Percentiles rank a stretch among this genome's conserved stretches.
phyloP scores from a whole-genome alignment of 495 filamentous ascomycete genomes.

The Sordaria brevicollis region DNA sequence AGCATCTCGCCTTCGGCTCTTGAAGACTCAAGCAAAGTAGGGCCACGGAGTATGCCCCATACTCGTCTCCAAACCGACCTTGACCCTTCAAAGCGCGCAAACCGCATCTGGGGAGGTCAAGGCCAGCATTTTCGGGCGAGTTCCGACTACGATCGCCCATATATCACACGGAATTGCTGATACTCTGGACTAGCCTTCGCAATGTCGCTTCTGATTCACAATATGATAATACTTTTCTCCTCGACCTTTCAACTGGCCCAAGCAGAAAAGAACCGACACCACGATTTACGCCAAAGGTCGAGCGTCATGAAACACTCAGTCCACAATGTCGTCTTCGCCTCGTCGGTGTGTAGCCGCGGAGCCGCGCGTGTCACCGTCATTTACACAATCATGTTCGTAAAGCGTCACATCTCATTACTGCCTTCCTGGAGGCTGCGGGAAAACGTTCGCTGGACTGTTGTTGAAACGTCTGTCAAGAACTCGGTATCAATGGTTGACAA shows the following conservation, averaged over 20 bases:
- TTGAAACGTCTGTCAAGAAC: neutral
- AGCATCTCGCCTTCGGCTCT: neutral
- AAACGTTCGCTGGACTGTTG: neutral
- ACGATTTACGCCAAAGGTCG: neutral
- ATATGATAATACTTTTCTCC: neutral
- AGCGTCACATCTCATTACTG: neutral
- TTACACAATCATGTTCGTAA: neutral
- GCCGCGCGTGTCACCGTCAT: neutral
- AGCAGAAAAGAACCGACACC: neutral
- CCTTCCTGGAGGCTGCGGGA: neutral
- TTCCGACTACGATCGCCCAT: too few species aligned
- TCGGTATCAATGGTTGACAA: neutral
- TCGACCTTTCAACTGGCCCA: too few species aligned
- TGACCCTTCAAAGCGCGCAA: neutral
- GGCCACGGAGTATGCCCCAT: too few species aligned
- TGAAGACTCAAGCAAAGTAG: neutral
- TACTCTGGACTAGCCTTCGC: neutral
- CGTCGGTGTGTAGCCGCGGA: neutral
- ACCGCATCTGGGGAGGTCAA: neutral
- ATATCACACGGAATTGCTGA: neutral
- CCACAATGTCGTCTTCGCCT: neutral
- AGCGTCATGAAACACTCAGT: neutral
- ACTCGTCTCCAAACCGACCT: too few species aligned
- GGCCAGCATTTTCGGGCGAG: neutral
- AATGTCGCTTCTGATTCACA: neutral